Percentiles rank a stretch among this genome's conserved stretches.
phyloP scores from a whole-genome alignment of 2,329 filamentous ascomycete species.

The Pseudogymnoascus sp. region DNA sequence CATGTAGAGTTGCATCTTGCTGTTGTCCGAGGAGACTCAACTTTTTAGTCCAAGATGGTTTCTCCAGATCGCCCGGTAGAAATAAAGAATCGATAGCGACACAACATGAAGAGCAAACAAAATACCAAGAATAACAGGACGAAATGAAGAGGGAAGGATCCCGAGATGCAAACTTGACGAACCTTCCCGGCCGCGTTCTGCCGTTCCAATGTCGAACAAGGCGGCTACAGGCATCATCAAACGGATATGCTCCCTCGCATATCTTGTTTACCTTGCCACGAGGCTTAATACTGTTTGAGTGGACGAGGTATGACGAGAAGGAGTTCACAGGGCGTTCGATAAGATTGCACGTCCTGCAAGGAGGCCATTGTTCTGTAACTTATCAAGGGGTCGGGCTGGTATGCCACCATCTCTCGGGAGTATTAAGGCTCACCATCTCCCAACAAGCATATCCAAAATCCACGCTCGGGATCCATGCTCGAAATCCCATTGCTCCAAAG shows the following conservation, averaged over 20 bases:
- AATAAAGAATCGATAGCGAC: not conserved
- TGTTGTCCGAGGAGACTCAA: not conserved
- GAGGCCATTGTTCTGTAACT: not conserved
- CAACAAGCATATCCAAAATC: not conserved
- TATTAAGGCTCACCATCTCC: not conserved
- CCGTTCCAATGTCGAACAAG: conserved; percentile 1
- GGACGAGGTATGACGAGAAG: not conserved
- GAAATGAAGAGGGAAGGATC: not conserved
- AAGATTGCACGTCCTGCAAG: not conserved
- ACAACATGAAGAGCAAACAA: not conserved
- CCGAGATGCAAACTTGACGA: not conserved
- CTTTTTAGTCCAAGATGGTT: not conserved
- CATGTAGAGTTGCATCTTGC: not conserved
- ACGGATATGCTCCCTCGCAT: not conserved
- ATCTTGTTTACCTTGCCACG: conserved; percentile 3
- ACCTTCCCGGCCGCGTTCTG: not conserved
- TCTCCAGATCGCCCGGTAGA: conserved; percentile 2
- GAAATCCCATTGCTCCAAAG: not conserved
- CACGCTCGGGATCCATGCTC: not conserved
- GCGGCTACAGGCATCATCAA: conserved; percentile 4
- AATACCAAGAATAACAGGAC: not conserved
- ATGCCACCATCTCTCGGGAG: not conserved
- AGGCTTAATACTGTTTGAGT: not conserved
- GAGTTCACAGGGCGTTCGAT: not conserved
- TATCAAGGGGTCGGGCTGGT: not conserved